Percentiles rank a stretch among this genome's conserved stretches.
phyloP scores from a whole-genome alignment of 1,284 basidiomycete genomes.

The Fomitopsis palustris region DNA sequence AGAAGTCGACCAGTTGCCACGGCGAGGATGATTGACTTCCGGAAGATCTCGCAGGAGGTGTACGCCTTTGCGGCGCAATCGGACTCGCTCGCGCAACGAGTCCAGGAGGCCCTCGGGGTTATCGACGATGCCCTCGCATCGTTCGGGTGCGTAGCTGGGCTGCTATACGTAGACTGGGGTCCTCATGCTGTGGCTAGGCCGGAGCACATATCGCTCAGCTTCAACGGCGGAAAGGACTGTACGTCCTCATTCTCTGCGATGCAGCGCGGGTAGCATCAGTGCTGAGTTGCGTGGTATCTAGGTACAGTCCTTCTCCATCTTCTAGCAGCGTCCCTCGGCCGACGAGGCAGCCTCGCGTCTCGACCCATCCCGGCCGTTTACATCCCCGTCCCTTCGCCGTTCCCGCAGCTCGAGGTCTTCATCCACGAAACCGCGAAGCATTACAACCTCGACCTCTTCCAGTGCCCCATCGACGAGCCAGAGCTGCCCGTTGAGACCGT shows the following conservation, averaged over 20 bases:
- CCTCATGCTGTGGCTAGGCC: constrained; percentile 36
- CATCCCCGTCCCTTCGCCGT: constrained; percentile 89
- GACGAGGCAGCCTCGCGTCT: constrained; percentile 31
- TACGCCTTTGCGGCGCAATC: constrained; percentile 53
- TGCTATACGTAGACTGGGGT: background rate
- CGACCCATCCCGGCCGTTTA: constrained; percentile 78
- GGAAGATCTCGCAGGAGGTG: constrained; percentile 48
- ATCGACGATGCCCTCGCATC: constrained; percentile 63
- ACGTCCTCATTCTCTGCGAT: constrained; percentile 28
- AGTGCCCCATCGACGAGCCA: constrained; percentile 39
- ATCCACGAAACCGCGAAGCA: constrained; percentile 58
- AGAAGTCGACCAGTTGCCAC: background rate
- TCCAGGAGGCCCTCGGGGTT: constrained; percentile 75
- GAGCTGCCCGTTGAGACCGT: constrained; percentile 43
- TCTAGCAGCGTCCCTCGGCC: constrained; percentile 68
- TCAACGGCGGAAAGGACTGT: constrained; percentile 99
- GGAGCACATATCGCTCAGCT: constrained; percentile 79
- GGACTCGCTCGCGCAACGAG: constrained; percentile 54
- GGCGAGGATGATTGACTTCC: constrained; percentile 16
- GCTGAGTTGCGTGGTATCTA: constrained; percentile 27
- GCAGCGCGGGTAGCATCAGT: background rate
- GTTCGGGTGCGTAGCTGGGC: background rate
- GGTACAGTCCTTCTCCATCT: constrained; percentile 95
- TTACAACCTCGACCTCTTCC: constrained; percentile 83
- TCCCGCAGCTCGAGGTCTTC: constrained; percentile 82